Conservation (phyloP, 352 stramenopile species). For the Globisporangium lucens region DNA sequence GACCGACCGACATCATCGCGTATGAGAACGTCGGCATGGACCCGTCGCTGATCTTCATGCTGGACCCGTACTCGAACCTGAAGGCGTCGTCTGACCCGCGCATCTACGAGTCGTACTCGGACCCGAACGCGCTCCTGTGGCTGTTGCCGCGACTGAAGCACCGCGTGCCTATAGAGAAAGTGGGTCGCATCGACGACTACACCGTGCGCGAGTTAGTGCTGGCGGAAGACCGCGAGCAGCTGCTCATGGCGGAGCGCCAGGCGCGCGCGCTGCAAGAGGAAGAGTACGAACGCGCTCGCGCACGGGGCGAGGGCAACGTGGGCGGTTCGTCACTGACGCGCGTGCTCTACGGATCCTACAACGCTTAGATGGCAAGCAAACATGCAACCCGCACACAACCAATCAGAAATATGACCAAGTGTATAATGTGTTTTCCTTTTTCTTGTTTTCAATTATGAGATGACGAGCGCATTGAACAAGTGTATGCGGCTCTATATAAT, state of each 20-base stretch:
- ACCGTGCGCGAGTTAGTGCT: conserved; percentile 75
- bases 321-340: conserved; percentile 18
- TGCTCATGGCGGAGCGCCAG: conserved; percentile 61
- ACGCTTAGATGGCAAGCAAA: background rate
- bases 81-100: conserved; percentile 53
- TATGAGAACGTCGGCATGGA: conserved; percentile 79
- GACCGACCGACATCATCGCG: conserved; percentile 74
- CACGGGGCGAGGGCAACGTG: conserved; percentile 27
- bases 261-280: conserved; percentile 64
- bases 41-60: conserved; percentile 71
- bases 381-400: background rate
- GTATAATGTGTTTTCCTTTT: conserved; percentile 9
- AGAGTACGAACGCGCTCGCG: conserved; percentile 40
- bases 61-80: conserved; percentile 79
- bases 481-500: conserved; percentile 6
- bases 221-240: conserved; percentile 72
- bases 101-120: conserved; percentile 80
- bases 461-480: background rate
- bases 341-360: conserved; percentile 13
- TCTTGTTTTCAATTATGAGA: background rate
- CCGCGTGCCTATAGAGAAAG: conserved; percentile 76
- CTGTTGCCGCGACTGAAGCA: conserved; percentile 79
- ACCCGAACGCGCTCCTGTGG: conserved; percentile 79
- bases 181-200: conserved; percentile 76
- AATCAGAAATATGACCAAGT: conserved; percentile 8